Evolutionary conservation across 2,329 filamentous ascomycete genomes (phyloP).

Genomic region (Penicillium sp.): DNA sequence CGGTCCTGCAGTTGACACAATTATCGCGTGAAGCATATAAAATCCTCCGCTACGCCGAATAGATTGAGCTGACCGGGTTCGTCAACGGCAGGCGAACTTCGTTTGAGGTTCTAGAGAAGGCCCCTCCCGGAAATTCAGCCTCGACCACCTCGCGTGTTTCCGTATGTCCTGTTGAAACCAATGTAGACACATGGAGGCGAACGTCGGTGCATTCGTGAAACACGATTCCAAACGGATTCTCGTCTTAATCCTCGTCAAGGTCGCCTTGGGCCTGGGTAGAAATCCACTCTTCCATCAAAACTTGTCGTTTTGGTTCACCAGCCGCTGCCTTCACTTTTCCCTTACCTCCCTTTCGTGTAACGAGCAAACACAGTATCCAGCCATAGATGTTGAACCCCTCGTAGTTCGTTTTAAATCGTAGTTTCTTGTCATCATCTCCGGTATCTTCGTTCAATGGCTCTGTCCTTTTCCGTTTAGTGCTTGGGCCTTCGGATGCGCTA

Average conservation of each 20-base stretch:
- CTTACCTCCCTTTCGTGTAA: constrained; percentile 70
- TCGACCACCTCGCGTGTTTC: not conserved
- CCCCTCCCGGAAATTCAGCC: not conserved
- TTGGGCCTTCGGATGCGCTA: constrained; percentile 19
- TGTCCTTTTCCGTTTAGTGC: constrained; percentile 40
- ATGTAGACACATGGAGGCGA: not conserved
- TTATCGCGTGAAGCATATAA: not conserved
- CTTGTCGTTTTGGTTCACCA: constrained; percentile 60
- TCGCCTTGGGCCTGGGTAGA: constrained; percentile 67
- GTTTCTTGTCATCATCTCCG: constrained; percentile 79
- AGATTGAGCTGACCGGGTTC: not conserved
- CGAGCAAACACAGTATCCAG: constrained; percentile 85
- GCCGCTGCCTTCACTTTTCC: constrained; percentile 39
- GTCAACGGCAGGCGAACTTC: not conserved
- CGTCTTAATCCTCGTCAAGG: constrained; percentile 42
- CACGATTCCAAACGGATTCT: not conserved
- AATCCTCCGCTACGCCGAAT: not conserved
- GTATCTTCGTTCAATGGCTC: constrained; percentile 43
- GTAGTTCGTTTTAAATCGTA: constrained; percentile 83
- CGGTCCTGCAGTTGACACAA: not conserved
- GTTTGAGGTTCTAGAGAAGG: not conserved
- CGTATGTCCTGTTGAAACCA: not conserved
- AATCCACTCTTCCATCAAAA: constrained; percentile 85
- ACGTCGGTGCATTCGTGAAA: not conserved
- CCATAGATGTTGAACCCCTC: constrained; percentile 97